Evolutionary conservation across 2,329 filamentous ascomycete genomes (phyloP), one percentile per base, ranked within the genome.

Genomic region (Neurospora sp.): DNA sequence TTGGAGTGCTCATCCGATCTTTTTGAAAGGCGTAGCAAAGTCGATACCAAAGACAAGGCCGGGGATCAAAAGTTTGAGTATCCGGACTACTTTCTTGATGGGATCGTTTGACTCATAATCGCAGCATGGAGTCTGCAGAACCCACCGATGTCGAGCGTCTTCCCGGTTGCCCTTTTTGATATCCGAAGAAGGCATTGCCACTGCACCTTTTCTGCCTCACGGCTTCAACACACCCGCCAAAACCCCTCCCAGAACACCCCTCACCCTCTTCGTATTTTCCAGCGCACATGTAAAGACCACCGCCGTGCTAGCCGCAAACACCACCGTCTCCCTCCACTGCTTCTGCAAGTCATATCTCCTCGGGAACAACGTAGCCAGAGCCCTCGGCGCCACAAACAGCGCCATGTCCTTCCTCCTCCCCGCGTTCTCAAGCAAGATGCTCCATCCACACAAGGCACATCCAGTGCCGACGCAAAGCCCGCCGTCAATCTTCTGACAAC

Each of bases 391-490:
- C 62, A 96, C 92, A 78, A 96, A 96, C 46, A 96, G 84, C 9
- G 90, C 87, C 77, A 96, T 86, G 76, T 96, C 93, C 76, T 91
- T 89, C 70, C 90, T 84, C 72, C 91, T 86, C 66, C 83, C 82
- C 5, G 84, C 76, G 78, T 87, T 83, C 80, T 96, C 93, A 42
- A 93, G 80, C 66, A 96, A 82, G 66, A 96, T 89, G 79, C 92
- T 94, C 90, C 91, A 93, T 2, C 93, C 93, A 77, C 93, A 96
- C 58, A 93, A 81, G 69, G 88, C 79, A 78, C 92, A 95, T 7
- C 92, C 93, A 0, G 85, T 81, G 8, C 87, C 87, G 10, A 96
- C 87, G 75, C 92, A 94, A 10, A 93, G 77, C 2, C 89, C 89
- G 6, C 83, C 79, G 71, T 90, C 88, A 71, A 90, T 86, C 68